Percentiles rank a stretch among this genome's conserved stretches.
Conservation (phyloP, 148 eudicot species). For the Vaccinium vitisidaea region DNA sequence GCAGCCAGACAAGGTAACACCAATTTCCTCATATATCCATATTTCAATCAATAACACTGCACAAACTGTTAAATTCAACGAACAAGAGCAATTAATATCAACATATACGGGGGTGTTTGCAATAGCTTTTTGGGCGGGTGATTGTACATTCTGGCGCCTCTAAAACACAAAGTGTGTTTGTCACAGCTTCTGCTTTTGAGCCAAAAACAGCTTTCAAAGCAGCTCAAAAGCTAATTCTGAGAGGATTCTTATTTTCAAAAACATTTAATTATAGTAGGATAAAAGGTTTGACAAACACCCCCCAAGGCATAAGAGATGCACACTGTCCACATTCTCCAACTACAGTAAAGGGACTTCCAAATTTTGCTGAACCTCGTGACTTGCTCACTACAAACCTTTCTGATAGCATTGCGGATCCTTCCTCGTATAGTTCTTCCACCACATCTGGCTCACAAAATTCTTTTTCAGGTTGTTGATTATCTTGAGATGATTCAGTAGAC, state of each 20-base stretch:
- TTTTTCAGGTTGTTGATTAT: constrained; percentile 30
- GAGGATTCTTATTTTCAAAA: neutral
- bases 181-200: neutral
- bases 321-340: neutral
- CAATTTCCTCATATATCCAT: neutral
- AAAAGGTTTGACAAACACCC: neutral
- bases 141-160: neutral
- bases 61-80: neutral
- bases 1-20: constrained; percentile 25
- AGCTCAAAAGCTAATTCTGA: neutral
- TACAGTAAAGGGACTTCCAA: neutral
- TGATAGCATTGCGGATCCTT: constrained; percentile 91
- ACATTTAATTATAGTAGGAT: neutral
- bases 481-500: constrained; percentile 56
- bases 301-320: neutral
- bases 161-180: neutral
- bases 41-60: neutral
- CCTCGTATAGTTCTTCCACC: constrained; percentile 89
- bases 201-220: neutral
- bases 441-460: constrained; percentile 65
- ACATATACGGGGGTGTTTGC: neutral
- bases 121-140: neutral
- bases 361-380: neutral
- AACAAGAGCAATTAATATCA: neutral
- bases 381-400: constrained; percentile 49